A percentile compares a stretch with the other conserved stretches of the same genome.
Evolutionary conservation across 257 asterid species (phyloP).

Genomic region (Paraleonurus japonicus): DNA sequence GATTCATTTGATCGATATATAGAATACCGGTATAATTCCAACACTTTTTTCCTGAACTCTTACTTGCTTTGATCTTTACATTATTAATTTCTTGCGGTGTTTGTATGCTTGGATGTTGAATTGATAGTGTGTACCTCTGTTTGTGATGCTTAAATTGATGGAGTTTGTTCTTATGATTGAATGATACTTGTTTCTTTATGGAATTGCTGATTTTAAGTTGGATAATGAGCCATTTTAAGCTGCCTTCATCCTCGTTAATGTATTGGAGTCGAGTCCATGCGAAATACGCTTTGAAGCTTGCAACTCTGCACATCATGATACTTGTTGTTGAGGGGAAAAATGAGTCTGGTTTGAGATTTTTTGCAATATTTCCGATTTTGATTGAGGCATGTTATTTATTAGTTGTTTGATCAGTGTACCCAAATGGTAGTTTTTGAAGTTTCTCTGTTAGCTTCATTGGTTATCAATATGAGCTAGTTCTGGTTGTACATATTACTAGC

Average conservation of each 20-base stretch:
- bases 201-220: constrained; percentile 1
- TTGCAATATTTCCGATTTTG: background rate
- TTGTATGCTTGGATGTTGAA: background rate
- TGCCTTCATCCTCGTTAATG: background rate
- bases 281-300: background rate
- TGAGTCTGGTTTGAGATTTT: background rate
- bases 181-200: background rate
- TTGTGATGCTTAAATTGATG: background rate
- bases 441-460: background rate
- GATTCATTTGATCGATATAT: constrained; percentile 75
- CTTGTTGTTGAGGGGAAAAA: background rate
- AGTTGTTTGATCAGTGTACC: background rate
- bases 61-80: background rate
- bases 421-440: background rate
- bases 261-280: background rate
- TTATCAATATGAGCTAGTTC: background rate
- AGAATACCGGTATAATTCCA: constrained; percentile 53
- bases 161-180: background rate
- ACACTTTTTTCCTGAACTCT: background rate
- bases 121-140: background rate
- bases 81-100: background rate
- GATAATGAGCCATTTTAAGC: background rate
- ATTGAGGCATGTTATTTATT: background rate
- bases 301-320: background rate
- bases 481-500: background rate